phyloP scores from a whole-genome alignment of 768 basidiomycete species.

The Cytidiella melzeri region DNA sequence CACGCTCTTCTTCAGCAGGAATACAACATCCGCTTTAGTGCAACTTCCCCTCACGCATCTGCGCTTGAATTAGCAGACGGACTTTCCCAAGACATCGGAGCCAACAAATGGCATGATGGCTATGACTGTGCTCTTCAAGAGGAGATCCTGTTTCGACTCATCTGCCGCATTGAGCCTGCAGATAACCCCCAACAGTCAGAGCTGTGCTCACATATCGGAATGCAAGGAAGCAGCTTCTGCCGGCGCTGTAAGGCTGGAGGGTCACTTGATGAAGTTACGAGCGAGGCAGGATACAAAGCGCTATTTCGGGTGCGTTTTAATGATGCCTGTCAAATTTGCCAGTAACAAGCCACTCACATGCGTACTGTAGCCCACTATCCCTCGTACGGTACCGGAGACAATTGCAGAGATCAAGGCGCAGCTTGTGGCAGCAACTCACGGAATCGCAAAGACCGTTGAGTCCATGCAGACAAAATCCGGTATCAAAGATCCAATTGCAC shows the following conservation, averaged over 20 bases:
- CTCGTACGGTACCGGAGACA: no score
- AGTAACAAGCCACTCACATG: constrained; percentile 1
- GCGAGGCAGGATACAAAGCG: constrained; percentile 29
- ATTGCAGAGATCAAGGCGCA: constrained; percentile 25
- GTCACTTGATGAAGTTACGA: constrained; percentile 26
- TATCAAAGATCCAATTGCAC: constrained; percentile 33
- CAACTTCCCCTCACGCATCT: no score
- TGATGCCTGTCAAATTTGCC: background rate
- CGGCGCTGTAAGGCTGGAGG: constrained; percentile 16
- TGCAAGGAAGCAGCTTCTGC: constrained; percentile 35
- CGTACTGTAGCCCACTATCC: no score
- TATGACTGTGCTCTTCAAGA: constrained; percentile 10
- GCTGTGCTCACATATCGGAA: constrained; percentile 30
- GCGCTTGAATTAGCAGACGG: no score
- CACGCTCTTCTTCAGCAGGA: no score
- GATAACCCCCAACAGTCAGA: constrained; percentile 23
- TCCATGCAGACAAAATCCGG: constrained; percentile 28
- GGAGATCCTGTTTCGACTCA: constrained; percentile 9
- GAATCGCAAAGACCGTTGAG: constrained; percentile 25
- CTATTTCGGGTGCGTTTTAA: constrained; percentile 21
- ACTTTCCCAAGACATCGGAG: no score
- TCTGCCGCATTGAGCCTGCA: constrained; percentile 9
- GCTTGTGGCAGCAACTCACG: constrained; percentile 25
- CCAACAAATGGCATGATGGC: constrained; percentile 6
- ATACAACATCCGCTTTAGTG: no score